Conservation (phyloP, 768 basidiomycete species). For the Naganishia randhawae region DNA sequence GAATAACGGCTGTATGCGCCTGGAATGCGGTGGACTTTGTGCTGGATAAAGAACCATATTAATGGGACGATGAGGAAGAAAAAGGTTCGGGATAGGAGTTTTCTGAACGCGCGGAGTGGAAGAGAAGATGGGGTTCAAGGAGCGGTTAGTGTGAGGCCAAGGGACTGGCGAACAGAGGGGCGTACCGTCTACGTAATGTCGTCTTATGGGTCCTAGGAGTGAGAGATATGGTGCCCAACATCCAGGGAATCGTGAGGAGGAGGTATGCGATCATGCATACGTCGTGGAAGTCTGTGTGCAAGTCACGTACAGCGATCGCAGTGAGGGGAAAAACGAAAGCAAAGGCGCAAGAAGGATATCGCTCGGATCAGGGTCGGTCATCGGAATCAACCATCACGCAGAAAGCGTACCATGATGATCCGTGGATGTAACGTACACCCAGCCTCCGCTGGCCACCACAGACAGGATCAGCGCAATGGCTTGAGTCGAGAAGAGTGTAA, state of each 20-base stretch:
- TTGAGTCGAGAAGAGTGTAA: background rate
- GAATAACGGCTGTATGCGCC: slow-evolving; percentile 84
- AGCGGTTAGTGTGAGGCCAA: background rate
- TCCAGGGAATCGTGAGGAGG: slow-evolving; percentile 81
- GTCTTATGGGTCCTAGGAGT: slow-evolving; percentile 52
- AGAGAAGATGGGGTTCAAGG: background rate
- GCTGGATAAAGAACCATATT: slow-evolving; percentile 80
- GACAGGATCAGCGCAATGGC: background rate
- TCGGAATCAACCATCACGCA: background rate
- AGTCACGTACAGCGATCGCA: background rate
- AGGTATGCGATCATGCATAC: slow-evolving; percentile 84
- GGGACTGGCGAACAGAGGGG: too few relatives aligned
- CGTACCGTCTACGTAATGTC: slow-evolving; percentile 8
- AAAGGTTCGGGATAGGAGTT: slow-evolving; percentile 59
- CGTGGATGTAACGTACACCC: slow-evolving; percentile 79
- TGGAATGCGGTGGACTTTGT: slow-evolving; percentile 72
- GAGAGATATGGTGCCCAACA: slow-evolving; percentile 65
- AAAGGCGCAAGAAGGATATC: too few relatives aligned
- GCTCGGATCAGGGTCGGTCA: too few relatives aligned
- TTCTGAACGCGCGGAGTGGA: slow-evolving; percentile 39
- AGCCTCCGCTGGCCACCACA: slow-evolving; percentile 61
- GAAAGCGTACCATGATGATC: slow-evolving; percentile 61
- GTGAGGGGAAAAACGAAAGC: too few relatives aligned
- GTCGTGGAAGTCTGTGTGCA: slow-evolving; percentile 65
- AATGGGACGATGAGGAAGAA: slow-evolving; percentile 71